Base-by-base conservation (phyloP, 2,329 filamentous ascomycete species). In the Lecanicillium sp. region DNA sequence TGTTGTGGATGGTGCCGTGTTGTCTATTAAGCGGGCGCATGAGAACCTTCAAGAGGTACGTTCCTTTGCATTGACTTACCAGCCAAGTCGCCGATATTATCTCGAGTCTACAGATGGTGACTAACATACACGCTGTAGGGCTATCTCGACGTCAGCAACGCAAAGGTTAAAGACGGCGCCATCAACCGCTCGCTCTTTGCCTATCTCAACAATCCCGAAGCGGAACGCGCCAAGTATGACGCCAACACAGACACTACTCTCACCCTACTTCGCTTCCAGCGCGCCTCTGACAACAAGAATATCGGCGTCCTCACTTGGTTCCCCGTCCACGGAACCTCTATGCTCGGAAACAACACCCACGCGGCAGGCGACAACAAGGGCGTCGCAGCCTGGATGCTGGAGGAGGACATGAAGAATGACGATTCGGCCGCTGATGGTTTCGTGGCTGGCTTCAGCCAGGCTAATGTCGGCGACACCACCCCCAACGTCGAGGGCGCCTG, bases 291-390 rank as follows among this genome's bases (percentile, higher is more conserved):
- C 53, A 71, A 74, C 34, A 88, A 87, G 61, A 82, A 81, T 41
- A 77, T 87, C 33, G 89, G 87, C 12, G 68, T 92, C 1, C 62
- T 97, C 41, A 92, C 87, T 12, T 97, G 89, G 86, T 95, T 89
- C 57, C 79, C 90, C 3, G 85, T 89, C 0, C 90, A 97, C 57
- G 89, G 89, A 33, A 97, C 90, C 0, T 94, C 87, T 1, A 77
- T 96, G 60, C 78, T 90, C 17, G 84, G 86, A 39, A 97, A 97
- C 62, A 95, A 95, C 61, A 96, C 88, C 0, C 71, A 95, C 12
- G 77, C 92, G 36, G 81, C 87, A 3, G 90, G 87, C 14, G 90
- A 97, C 59, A 97, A 97, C 66, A 97, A 97, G 64, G 90, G 90
- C 10, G 87, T 95, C 7, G 89, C 90, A 3, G 86, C 89, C 1